Evolutionary conservation across 495 filamentous ascomycete genomes (phyloP), one percentile per base, ranked within the genome.

Genomic region (Aspergillus sclerotiicarbonarius): DNA sequence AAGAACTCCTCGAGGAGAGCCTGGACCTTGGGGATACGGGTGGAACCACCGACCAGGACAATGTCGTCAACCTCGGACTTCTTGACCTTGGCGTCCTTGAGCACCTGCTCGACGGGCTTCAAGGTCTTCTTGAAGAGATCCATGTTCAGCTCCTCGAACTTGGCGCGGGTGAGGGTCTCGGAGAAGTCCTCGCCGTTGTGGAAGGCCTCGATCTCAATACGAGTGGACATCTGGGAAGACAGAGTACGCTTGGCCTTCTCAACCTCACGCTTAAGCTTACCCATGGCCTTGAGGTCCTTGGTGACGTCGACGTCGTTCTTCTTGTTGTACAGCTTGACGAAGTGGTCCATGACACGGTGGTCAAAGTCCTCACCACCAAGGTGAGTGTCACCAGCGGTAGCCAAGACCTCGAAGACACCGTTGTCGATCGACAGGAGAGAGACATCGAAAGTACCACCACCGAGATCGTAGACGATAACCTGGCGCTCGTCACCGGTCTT

Each of bases 401-500:
- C 87, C 76, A 91, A 79, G 62, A 99, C 95, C 81, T 99, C 95
- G 74, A 99, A 99, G 64, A 96, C 91, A 73, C 95, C 95, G 68
- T 93, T 80, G 68, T 99, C 95, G 62, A 98, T 95, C 39, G 92
- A 96, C 41, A 99, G 84, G 64, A 99, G 90, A 53, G 93, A 97
- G 50, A 99, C 94, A 94, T 99, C 94, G 76, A 99, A 99, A 67
- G 94, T 98, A 86, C 94, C 94, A 88, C 94, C 94, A 87, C 94
- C 94, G 63, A 98, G 90, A 87, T 98, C 94, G 77, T 95, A 96
- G 66, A 95, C 91, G 66, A 95, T 91, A 70, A 95, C 91, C 80
- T 94, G 90, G 70, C 90, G 87, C 74, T 96, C 91, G 50, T 85
- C 89, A 62, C 84, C 85, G 47, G 83, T 86, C 84, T 93, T 91